Base-by-base conservation (phyloP, 1,284 basidiomycete species). In the Puccinia coronata region DNA sequence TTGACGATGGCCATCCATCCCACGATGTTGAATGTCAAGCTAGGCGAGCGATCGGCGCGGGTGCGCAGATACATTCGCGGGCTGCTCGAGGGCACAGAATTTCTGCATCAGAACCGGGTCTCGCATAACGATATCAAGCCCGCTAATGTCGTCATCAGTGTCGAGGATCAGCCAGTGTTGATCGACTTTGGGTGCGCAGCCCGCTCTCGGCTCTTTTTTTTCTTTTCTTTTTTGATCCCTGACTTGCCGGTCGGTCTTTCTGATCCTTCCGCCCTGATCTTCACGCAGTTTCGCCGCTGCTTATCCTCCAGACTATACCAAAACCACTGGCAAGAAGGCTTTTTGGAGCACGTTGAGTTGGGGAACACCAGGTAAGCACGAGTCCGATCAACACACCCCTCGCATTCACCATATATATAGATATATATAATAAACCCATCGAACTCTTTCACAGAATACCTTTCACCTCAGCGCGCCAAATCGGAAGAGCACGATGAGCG, bases 101-200 rank as follows among this genome's bases (percentile, higher is more conserved):
- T 94, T 85, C 89, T 96, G 9, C 94, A 97, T 87, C 90, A 89
- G 82, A 91, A 91, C 65, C 93, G 93, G 43, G 91, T 97, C 67
- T 93, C 94, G 0, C 95, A 97, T 86, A 96, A 96, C 85, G 95
- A 97, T 85, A 95, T 97, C 88, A 97, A 97, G 92, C 93, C 85
- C 63, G 91, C 87, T 8, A 20, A 47, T 67, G 47, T 70, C 49
- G 53, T 65, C 28, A 41, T 65, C 12, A 75, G 71, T 70, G 31
- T 18, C 18, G 39, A 70, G 23, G 77, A 70, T 31, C 36, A 79
- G 59, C 65, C 77, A 36, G 77, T 79, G n/a, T 70, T 79, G 23
- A 71, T 79, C 53, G 77, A 79, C 41, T 79, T 79, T 41, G 77
- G 77, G 77, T 79, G n/a, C n/a, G n/a, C 3, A 51, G 65, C 69